Base-by-base conservation (phyloP, 192 early-diverging fungal genomes). In the Gonapodya sp. region DNA sequence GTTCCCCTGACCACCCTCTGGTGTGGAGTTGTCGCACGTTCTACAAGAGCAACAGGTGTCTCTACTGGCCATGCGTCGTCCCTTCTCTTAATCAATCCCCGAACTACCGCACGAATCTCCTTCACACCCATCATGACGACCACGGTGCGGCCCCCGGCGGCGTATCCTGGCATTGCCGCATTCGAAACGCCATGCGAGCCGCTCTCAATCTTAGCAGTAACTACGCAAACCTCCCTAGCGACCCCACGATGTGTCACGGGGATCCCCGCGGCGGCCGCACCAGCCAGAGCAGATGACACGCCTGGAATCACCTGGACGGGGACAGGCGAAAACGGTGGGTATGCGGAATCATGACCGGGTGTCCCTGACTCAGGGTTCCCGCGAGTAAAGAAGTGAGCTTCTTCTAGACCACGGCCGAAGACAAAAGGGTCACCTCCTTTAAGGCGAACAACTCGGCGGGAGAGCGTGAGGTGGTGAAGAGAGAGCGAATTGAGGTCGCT, bases 351-450 rank as follows among this genome's bases (percentile, higher is more conserved):
- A 24, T 64, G 46, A 24, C 24, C 24, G 24, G 46, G 46, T 24
- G 46, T 24, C 46, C 46, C 46, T 16, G 46, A 24, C 24, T 8
- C 8, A 64, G 46, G 46, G 46, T 64, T 64, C 46, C 46, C 46
- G 75, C 75, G 75, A 18, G 75, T 34, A 33, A 31, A 77, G 8
- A 64, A 64, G 46, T 92, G 73, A 8, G 95, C 84, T 83, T 98
- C 96, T 83, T 98, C 96, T 18, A 92, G 95, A 31, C 95, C 96
- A 18, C 96, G 92, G 2, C 95, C 96, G 82, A 95, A 98, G 64
- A 98, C 89, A 82, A 96, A 94, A 32, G 95, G 94, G 80, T 97
- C 95, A n/a, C 96, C 96, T 72, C 92, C 91, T 87, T 98, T 97
- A 37, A 98, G 85, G 46, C 96, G 87, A 73, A 96, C 93, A 1